Percentiles rank a stretch among this genome's conserved stretches.
phyloP scores from a whole-genome alignment of 2,329 filamentous ascomycete genomes.

The Claviceps monticola region DNA sequence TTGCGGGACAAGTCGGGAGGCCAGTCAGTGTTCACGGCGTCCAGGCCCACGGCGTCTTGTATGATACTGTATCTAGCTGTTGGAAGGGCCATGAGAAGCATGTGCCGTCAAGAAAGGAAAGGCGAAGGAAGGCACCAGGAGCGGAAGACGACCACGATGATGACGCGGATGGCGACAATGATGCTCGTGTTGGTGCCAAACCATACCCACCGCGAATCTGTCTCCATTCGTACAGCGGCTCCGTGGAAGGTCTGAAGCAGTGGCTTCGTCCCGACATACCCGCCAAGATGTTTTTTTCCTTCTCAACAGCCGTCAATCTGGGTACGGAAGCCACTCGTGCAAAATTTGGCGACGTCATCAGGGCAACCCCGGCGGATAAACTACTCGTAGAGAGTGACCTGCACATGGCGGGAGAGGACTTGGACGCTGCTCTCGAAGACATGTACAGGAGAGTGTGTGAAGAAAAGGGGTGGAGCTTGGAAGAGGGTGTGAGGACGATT shows the following conservation, averaged over 20 bases:
- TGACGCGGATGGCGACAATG: conserved; percentile 21
- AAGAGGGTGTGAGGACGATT: conserved; percentile 54
- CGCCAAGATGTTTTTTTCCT: conserved; percentile 71
- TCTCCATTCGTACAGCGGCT: conserved; percentile 83
- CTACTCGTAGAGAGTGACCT: conserved; percentile 85
- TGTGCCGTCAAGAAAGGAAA: conserved; percentile 45
- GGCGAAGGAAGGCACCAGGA: conserved; percentile 31
- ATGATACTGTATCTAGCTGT: conserved; percentile 46
- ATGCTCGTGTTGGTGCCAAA: conserved; percentile 21
- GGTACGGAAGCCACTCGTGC: conserved; percentile 30
- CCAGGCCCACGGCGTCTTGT: conserved; percentile 58
- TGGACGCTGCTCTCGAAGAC: conserved; percentile 66
- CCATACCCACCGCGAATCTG: conserved; percentile 82
- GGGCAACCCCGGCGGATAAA: conserved; percentile 59
- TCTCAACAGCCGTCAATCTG: conserved; percentile 74
- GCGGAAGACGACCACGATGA: conserved; percentile 24
- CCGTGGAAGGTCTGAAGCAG: conserved; percentile 59
- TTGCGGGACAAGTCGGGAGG: conserved; percentile 53
- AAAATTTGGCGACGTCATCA: conserved; percentile 51
- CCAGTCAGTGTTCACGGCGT: conserved; percentile 62
- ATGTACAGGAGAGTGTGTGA: conserved; percentile 64
- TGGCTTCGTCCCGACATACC: conserved; percentile 65
- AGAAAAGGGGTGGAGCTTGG: conserved; percentile 63
- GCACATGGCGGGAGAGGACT: conserved; percentile 63
- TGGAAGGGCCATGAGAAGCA: conserved; percentile 60